Base-by-base conservation (phyloP, 2,329 filamentous ascomycete species). In the Helicocarpus griseus region DNA sequence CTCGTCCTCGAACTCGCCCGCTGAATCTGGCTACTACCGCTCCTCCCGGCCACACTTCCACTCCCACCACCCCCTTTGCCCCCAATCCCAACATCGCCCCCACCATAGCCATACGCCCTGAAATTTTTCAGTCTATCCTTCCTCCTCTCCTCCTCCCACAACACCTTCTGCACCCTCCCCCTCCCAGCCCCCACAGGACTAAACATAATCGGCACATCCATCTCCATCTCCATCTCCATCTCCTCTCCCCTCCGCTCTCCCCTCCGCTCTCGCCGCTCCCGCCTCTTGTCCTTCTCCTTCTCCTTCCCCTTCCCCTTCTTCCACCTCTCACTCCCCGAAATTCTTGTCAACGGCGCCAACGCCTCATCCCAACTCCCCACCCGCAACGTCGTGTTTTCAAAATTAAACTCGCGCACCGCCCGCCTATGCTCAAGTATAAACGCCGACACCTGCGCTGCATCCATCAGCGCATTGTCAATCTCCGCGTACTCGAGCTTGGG, bases 331-430 rank as follows among this genome's bases (percentile, higher is more conserved):
- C 57, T 61, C 13, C 60, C 60, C 22, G 61, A 60, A 36, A 67
- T 66, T 24, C 54, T 54, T 13, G 78, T 81, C 52, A 94, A 71
- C 1, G 86, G 85, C 36, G 82, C 80, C n/a, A 95, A 77, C 0
- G 87, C 88, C 28, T 89, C 84, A 53, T 93, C 85, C 88, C 88
- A 95, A 52, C 76, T 84, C 26, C 86, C 88, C 54, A 79, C 77
- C 48, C 81, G 76, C 40, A 95, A 77, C 28, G 78, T 74, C 17
- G 90, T 82, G 56, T 87, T 83, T 63, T 89, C 83, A 65, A 94
- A 89, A 64, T 89, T 83, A 62, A 91, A 88, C 62, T 91, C 85
- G 56, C 79, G 77, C 43, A 94, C 79, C 0, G 81, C 84, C 51
- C 74, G 72, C 28, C 80, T 77, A 68, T 95, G 87, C 11, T 74